These are phyloP conservation scores for Calonectria pteridis DNA, from an alignment of 2,329 filamentous ascomycete genomes.

Conservation along the genomic window DNA sequence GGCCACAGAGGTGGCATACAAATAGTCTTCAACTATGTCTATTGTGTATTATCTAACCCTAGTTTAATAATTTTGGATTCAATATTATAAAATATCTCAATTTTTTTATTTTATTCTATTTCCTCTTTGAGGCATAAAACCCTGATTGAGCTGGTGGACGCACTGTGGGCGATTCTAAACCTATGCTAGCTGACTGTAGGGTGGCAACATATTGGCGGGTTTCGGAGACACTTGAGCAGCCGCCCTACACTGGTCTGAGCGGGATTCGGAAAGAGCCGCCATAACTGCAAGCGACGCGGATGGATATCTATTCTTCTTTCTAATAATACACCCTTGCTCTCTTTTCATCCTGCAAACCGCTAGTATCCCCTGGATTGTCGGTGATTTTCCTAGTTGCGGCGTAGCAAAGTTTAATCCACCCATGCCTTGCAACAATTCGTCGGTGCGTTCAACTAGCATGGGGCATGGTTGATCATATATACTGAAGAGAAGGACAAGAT, in stretches of 20 bases:
- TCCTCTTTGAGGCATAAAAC: not conserved
- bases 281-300: not conserved
- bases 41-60: no score
- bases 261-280: not conserved
- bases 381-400: not conserved
- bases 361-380: not conserved
- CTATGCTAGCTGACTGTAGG: not conserved
- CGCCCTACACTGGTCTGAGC: not conserved
- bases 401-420: slow-evolving; percentile 1
- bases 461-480: no score
- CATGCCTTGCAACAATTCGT: not conserved
- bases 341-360: not conserved
- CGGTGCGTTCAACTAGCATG: not conserved
- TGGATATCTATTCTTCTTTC: not conserved
- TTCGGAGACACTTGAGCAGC: no score
- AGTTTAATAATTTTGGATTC: no score
- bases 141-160: not conserved
- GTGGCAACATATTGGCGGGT: no score
- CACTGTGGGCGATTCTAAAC: no score
- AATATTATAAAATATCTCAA: no score
- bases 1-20: no score
- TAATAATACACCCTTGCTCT: not conserved
- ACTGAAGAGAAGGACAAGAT: no score
- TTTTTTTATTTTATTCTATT: no score
- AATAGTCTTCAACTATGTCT: no score